These are phyloP conservation scores for Lophiostoma macrostomum DNA, from an alignment of 495 filamentous ascomycete species.

Conservation along the genomic window DNA sequence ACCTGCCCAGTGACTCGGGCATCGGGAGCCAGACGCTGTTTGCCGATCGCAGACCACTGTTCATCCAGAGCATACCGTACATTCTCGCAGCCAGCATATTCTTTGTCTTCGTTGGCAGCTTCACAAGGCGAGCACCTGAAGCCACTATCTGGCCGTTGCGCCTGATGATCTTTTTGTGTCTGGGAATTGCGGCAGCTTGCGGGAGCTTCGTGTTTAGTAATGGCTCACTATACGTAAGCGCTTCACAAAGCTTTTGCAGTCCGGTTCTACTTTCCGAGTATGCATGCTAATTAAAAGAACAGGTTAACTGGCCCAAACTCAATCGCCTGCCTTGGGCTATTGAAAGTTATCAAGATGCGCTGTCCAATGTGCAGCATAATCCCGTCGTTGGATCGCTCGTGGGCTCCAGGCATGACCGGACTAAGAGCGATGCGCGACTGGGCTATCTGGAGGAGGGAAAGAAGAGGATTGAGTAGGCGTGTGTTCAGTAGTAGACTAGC, in stretches of 20 bases:
- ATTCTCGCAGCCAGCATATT: constrained; percentile 83
- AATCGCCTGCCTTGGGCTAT: constrained; percentile 78
- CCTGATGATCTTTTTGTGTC: constrained; percentile 73
- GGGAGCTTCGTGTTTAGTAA: constrained; percentile 70
- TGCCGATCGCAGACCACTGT: constrained; percentile 77
- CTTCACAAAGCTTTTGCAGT: not conserved
- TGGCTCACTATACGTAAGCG: constrained; percentile 88
- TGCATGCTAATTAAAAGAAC: not conserved
- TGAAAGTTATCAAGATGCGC: constrained; percentile 86
- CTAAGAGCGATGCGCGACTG: constrained; percentile 72
- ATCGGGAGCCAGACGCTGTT: constrained; percentile 68
- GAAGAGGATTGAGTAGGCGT: constrained; percentile 78
- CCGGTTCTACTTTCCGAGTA: not conserved
- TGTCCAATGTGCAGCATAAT: constrained; percentile 71
- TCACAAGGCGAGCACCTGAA: constrained; percentile 64
- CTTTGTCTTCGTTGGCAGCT: constrained; percentile 73
- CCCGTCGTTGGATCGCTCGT: constrained; percentile 70
- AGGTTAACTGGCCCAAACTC: constrained; percentile 98
- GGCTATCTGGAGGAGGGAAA: constrained; percentile 90
- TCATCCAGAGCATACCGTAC: constrained; percentile 89
- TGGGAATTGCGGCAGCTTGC: constrained; percentile 64
- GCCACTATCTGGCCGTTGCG: constrained; percentile 72
- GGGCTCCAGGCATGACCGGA: constrained; percentile 64
- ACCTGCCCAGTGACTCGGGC: constrained; percentile 64
- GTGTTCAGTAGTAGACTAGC: not conserved